Conservation (phyloP, 169 alveolate species). For the Plasmodium berghei region DNA sequence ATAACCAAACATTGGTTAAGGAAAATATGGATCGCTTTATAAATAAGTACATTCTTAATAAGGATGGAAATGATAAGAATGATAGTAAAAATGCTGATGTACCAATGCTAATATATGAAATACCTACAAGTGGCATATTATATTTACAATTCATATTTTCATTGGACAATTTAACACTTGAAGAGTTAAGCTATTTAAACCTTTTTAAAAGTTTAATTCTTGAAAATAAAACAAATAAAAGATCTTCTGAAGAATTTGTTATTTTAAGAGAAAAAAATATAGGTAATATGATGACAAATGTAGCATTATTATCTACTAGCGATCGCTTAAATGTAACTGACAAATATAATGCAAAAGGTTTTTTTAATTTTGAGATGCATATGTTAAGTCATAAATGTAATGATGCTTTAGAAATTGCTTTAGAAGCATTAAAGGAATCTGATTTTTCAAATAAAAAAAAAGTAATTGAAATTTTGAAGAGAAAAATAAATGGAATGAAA, state of each 20-base stretch:
- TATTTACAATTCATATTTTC: constrained; percentile 82
- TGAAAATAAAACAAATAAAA: constrained; percentile 82
- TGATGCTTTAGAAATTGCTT: constrained; percentile 79
- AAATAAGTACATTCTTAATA: constrained; percentile 38
- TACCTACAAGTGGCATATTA: constrained; percentile 85
- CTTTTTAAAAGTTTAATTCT: constrained; percentile 78
- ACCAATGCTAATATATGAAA: constrained; percentile 78
- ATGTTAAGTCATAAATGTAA: constrained; percentile 79
- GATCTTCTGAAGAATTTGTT: constrained; percentile 82
- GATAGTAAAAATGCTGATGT: constrained; percentile 2
- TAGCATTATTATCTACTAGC: constrained; percentile 75
- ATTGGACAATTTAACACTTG: constrained; percentile 79
- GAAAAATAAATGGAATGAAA: constrained; percentile 79
- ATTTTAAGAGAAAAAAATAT: constrained; percentile 78
- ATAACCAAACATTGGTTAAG: constrained; percentile 19
- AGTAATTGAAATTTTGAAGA: constrained; percentile 81
- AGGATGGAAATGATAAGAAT: background rate
- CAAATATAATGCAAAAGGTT: constrained; percentile 80
- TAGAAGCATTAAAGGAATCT: constrained; percentile 77
- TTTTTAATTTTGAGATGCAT: constrained; percentile 79
- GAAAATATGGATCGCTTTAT: constrained; percentile 21
- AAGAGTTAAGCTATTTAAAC: constrained; percentile 80
- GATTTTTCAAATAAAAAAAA: constrained; percentile 81
- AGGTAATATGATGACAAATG: constrained; percentile 78
- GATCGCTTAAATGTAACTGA: constrained; percentile 76